These are phyloP conservation scores for Mycothermus thermophilus DNA, from an alignment of 495 filamentous ascomycete species.

Conservation along the genomic window DNA sequence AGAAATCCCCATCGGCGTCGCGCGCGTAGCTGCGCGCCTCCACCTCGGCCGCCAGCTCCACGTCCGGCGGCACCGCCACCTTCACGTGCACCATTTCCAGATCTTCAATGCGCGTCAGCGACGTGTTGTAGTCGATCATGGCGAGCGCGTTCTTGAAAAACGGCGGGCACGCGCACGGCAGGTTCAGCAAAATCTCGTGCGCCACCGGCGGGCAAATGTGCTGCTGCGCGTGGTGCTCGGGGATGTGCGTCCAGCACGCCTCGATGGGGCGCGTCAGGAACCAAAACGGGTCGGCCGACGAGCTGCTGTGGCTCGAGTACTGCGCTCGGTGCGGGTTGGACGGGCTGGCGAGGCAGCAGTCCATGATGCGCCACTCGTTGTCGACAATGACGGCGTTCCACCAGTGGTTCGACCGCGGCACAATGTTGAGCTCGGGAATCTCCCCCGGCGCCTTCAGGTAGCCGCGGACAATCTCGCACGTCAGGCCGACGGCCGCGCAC, in stretches of 20 bases:
- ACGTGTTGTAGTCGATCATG: slow-evolving; percentile 85
- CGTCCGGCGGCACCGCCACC: slow-evolving; percentile 70
- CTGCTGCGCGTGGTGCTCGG: slow-evolving; percentile 70
- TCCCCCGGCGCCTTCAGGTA: slow-evolving; percentile 88
- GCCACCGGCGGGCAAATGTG: slow-evolving; percentile 83
- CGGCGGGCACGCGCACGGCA: slow-evolving; percentile 73
- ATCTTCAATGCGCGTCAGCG: slow-evolving; percentile 69
- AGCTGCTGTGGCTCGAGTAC: slow-evolving; percentile 57
- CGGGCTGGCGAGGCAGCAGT: slow-evolving; percentile 81
- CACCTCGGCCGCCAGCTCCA: slow-evolving; percentile 88
- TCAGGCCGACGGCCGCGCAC: slow-evolving; percentile 80
- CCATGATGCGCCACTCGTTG: slow-evolving; percentile 92
- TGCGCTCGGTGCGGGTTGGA: slow-evolving; percentile 66
- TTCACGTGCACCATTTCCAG: slow-evolving; percentile 86
- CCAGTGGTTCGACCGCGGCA: slow-evolving; percentile 83
- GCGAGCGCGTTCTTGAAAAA: slow-evolving; percentile 71
- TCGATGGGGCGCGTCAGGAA: slow-evolving; percentile 79
- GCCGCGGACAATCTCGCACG: slow-evolving; percentile 69
- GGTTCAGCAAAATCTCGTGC: slow-evolving; percentile 65
- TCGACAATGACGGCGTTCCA: slow-evolving; percentile 96
- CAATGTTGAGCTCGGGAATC: slow-evolving; percentile 56
- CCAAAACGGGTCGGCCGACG: slow-evolving; percentile 73
- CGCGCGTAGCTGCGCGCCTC: slow-evolving; percentile 66
- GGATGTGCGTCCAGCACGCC: slow-evolving; percentile 89
- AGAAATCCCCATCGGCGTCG: slow-evolving; percentile 81